Evolutionary conservation across 768 basidiomycete genomes (phyloP).

Genomic region (Tephrocybe rancida): DNA sequence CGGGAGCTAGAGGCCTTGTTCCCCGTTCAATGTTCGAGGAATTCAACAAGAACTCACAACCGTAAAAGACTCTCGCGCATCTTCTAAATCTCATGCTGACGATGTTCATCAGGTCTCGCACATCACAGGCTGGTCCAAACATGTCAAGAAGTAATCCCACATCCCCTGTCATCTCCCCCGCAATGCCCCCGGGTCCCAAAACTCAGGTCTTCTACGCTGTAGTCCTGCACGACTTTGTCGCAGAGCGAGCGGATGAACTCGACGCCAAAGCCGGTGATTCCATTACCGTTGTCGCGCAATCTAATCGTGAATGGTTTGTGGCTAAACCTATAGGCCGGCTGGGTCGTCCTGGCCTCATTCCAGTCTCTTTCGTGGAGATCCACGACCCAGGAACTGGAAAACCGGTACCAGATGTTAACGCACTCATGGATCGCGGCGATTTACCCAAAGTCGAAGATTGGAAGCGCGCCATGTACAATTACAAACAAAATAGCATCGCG

Average conservation of each 20-base stretch:
- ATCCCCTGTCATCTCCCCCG: constrained; percentile 26
- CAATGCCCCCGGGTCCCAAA: constrained; percentile 33
- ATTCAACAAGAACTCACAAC: constrained; percentile 70
- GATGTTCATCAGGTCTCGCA: constrained; percentile 35
- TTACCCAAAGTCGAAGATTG: constrained; percentile 98
- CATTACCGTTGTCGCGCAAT: constrained; percentile 97
- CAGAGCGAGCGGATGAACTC: constrained; percentile 96
- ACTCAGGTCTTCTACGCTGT: constrained; percentile 88
- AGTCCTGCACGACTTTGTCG: constrained; percentile 92
- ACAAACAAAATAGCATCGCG: constrained; percentile 95
- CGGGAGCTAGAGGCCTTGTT: constrained; percentile 89
- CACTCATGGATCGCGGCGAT: constrained; percentile 83
- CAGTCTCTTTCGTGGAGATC: constrained; percentile 95
- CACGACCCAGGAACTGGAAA: constrained; percentile 89
- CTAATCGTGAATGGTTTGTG: constrained; percentile 99
- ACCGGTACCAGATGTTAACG: constrained; percentile 72
- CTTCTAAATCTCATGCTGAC: constrained; percentile 5
- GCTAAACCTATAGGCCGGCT: constrained; percentile 96
- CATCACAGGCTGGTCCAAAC: constrained; percentile 39
- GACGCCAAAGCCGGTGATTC: constrained; percentile 93
- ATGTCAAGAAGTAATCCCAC: constrained; percentile 16
- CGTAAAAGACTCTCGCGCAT: constrained; percentile 47
- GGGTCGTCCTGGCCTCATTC: constrained; percentile 95
- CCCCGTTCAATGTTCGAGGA: constrained; percentile 89
- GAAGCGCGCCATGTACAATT: constrained; percentile 93